phyloP scores from a whole-genome alignment of 352 stramenopile genomes.

The Phytopythium chamaehyphon region DNA sequence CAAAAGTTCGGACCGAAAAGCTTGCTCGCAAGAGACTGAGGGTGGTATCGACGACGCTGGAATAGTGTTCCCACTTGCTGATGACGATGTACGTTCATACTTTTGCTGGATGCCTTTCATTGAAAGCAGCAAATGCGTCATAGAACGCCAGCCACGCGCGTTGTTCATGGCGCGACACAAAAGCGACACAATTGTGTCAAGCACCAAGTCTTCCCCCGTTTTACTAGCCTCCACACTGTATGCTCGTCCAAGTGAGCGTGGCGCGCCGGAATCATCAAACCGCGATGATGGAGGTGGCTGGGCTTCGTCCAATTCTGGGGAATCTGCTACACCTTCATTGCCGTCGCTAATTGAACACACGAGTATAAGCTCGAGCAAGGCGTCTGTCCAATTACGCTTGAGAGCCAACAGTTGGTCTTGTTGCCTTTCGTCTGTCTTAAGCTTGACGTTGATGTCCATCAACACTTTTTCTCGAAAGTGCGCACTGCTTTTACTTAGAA shows the following conservation, averaged over 20 bases:
- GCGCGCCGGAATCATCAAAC: constrained; percentile 5
- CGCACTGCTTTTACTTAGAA: constrained; percentile 48
- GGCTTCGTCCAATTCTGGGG: background rate
- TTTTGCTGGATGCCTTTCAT: constrained; percentile 63
- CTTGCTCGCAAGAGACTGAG: background rate
- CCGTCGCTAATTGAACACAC: constrained; percentile 41
- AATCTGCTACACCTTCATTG: background rate
- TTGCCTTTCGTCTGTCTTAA: constrained; percentile 72
- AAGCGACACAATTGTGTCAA: constrained; percentile 82
- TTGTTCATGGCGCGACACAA: constrained; percentile 71
- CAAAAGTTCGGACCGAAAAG: constrained; percentile 32
- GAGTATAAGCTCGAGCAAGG: constrained; percentile 65
- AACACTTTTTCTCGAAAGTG: constrained; percentile 71
- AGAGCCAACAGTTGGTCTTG: constrained; percentile 73
- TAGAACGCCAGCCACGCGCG: constrained; percentile 49
- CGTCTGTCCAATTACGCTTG: constrained; percentile 72
- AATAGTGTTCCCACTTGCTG: background rate
- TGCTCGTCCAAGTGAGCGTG: constrained; percentile 22
- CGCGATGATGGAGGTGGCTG: background rate
- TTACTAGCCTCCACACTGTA: constrained; percentile 68
- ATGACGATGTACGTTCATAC: constrained; percentile 22
- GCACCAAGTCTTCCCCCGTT: constrained; percentile 74
- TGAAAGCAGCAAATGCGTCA: constrained; percentile 60
- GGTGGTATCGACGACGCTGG: constrained; percentile 17
- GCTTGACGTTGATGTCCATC: constrained; percentile 86